Base-by-base conservation (phyloP, 495 filamentous ascomycete species). In the Pseudevernia furfuracea region DNA sequence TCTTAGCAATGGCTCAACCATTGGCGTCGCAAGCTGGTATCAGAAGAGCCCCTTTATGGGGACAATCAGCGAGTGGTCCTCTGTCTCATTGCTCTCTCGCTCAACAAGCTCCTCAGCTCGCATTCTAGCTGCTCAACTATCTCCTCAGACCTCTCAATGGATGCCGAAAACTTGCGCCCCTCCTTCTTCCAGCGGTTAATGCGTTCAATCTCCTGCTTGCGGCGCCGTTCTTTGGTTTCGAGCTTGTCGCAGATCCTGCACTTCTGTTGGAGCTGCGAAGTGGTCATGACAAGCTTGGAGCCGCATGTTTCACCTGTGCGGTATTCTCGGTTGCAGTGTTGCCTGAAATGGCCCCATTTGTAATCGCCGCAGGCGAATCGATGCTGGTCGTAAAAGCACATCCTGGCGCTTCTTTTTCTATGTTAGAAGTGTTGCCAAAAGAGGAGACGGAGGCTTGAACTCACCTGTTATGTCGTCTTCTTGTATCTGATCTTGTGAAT, bases 251-350 rank as follows among this genome's bases (percentile, higher is more conserved):
- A 98, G 67, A 90, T 81, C 69, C 87, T 87, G 79, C 92, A 97
- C 69, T 85, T 84, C 58, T 79, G 78, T 68, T 66, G 68, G 68
- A 83, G 70, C 71, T 82, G 74, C 67, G 82, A 71, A 74, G 89
- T 84, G 77, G 86, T 74, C 78, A 85, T 85, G 73, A 96, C 87
- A 72, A 97, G 85, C 80, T 88, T 94, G 81, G 96, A 91, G 70
- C 94, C 94, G 78, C 94, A 98, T 49, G 94, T 97, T 82, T 98
- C 94, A 73, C 94, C 94, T 58, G 88, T 97, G 70, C 95, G 91
- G 79, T 97, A 96, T 72, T 98, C 94, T 77, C 88, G 89, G 74
- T 89, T 86, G 85, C 95, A 98, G 69, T 96, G 94, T 76, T 92
- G 84, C 67, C 89, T 86, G 82, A 97, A 97, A 75, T 86, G 87